Conservation (phyloP, 2,329 filamentous ascomycete species). For the Talaromyces sp. region DNA sequence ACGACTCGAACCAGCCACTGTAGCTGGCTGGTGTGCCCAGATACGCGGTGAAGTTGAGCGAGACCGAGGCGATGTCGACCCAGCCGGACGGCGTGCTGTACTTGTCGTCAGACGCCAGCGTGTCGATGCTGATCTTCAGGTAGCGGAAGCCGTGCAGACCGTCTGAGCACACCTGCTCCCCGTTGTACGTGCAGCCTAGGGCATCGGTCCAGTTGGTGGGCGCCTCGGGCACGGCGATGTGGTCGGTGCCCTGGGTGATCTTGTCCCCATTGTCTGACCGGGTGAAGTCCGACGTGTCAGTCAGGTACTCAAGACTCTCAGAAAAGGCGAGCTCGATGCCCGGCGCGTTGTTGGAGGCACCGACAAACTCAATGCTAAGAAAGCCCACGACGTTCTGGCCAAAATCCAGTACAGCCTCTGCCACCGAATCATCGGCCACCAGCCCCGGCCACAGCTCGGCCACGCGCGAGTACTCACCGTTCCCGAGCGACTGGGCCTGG, state of each 20-base stretch:
- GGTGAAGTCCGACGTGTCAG: constrained; percentile 14
- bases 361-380: constrained; percentile 11
- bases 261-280: constrained; percentile 21
- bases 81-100: constrained; percentile 41
- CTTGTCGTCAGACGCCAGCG: constrained; percentile 41
- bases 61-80: constrained; percentile 42
- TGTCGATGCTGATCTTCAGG: constrained; percentile 46
- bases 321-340: constrained; percentile 15
- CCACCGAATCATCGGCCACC: background rate
- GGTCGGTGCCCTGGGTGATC: constrained; percentile 47
- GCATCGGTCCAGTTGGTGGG: constrained; percentile 44
- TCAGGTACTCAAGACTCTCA: constrained; percentile 14
- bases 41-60: constrained; percentile 42
- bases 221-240: constrained; percentile 43
- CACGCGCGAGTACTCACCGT: background rate
- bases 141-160: constrained; percentile 53
- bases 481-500: background rate
- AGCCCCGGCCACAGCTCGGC: background rate
- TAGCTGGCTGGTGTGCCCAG: constrained; percentile 48
- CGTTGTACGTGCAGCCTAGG: constrained; percentile 40
- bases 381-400: constrained; percentile 15
- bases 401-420: constrained; percentile 13
- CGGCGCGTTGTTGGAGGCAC: constrained; percentile 12
- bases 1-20: constrained; percentile 51
- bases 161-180: constrained; percentile 46